Evolutionary conservation across 371 early-diverging fungal species (phyloP), one percentile per base, ranked within the genome.

Genomic region (Circinella umbellata): DNA sequence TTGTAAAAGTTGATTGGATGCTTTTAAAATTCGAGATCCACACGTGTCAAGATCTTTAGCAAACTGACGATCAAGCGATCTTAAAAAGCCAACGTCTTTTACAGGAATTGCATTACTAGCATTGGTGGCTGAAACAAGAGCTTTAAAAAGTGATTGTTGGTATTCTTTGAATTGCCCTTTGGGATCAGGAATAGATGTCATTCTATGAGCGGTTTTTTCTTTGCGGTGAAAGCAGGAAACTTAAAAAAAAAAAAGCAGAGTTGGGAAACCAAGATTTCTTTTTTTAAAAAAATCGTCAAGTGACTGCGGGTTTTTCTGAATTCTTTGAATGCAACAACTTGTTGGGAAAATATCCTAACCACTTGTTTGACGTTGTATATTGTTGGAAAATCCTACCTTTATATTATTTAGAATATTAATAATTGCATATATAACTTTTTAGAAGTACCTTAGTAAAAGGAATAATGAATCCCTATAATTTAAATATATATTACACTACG

Each of bases 21-120:
- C 68, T 20, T 72, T 67, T 18, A 95, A 85, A 9, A 91, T 70
- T 5, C 80, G 75, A 8, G 76, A 78, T 14, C 87, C 80, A 46
- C 86, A 79, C 0, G 70, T 77, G 36, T 82, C 84, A 63, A 96
- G 75, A 35, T 83, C 76, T 64, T 74, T 73, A 61, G 90, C 89
- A 59, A 93, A 85, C 7, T 75, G 75, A 38, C 81, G 81, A 78
- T 91, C 90, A 13, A 92, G 82, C 3, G 93, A 87, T 66, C 89
- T 82, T 82, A 87, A 89, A 73, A 91, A 95, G 10, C 83, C 77
- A n/a, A 93, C 69, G 59, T 94, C 95, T 34, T 81, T 81, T 35
- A 81, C 74, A 6, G 86, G 86, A 38, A 95, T 84, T 49, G 83
- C 80, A 49, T 88, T 87, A 4, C 89, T 82, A 4, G 91, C 91